These are phyloP conservation scores for Myxozyma neglecta DNA, from an alignment of 805 yeast species.

Conservation along the genomic window DNA sequence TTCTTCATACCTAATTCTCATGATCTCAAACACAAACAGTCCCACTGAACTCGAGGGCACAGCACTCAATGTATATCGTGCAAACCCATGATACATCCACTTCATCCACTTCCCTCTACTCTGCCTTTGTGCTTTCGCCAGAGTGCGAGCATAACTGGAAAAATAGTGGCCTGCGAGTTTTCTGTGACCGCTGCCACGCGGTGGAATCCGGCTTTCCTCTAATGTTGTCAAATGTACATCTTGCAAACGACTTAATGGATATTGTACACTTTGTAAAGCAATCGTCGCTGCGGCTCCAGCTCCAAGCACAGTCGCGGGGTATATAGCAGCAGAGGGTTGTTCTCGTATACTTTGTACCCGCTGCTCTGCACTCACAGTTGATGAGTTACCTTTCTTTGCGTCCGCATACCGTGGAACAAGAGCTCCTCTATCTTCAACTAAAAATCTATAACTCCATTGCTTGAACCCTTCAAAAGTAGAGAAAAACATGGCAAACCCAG, in stretches of 20 bases:
- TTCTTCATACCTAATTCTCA: conserved; percentile 46
- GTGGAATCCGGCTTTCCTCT: conserved; percentile 72
- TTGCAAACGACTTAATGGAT: conserved; percentile 79
- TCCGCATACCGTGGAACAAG: conserved; percentile 29
- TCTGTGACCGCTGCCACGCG: conserved; percentile 27
- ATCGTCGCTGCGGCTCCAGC: conserved; percentile 90
- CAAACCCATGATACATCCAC: conserved; percentile 78
- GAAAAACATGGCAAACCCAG: conserved; percentile 61
- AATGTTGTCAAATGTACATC: conserved; percentile 73
- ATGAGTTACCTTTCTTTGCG: neutral
- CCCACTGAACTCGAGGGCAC: conserved; percentile 91
- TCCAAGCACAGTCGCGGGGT: conserved; percentile 65
- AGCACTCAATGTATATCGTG: conserved; percentile 66
- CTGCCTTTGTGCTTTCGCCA: conserved; percentile 46
- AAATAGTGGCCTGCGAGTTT: conserved; percentile 48
- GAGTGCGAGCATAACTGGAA: conserved; percentile 75
- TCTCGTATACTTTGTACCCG: conserved; percentile 13
- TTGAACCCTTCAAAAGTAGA: conserved; percentile 58
- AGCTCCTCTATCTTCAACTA: conserved; percentile 20
- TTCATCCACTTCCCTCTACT: conserved; percentile 11
- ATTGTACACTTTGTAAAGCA: conserved; percentile 72
- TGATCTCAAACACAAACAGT: conserved; percentile 75
- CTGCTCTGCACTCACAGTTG: conserved; percentile 2
- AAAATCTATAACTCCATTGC: conserved; percentile 41
- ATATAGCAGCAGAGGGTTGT: conserved; percentile 41